phyloP scores from a whole-genome alignment of 805 yeast genomes.

The Metschnikowia lachancei region DNA sequence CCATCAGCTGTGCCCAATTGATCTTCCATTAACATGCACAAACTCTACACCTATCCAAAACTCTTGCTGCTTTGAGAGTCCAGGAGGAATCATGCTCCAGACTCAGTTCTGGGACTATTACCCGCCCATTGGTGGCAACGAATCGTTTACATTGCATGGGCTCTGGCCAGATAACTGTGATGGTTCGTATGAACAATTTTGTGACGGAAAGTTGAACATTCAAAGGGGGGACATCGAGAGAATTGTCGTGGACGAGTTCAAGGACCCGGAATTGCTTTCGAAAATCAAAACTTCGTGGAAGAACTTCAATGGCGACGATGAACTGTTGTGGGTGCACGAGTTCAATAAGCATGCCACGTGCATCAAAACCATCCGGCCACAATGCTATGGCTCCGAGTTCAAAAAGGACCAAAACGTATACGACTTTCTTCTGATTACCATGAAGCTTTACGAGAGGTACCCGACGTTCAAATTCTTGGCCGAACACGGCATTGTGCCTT shows the following conservation, averaged over 20 bases:
- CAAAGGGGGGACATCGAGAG: slow-evolving; percentile 22
- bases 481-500: slow-evolving; percentile 38
- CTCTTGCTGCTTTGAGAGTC: slow-evolving; percentile 42
- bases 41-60: slow-evolving; percentile 51
- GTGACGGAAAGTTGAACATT: slow-evolving; percentile 32
- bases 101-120: slow-evolving; percentile 44
- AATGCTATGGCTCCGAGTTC: slow-evolving; percentile 33
- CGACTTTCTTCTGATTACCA: slow-evolving; percentile 31
- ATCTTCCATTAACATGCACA: slow-evolving; percentile 57
- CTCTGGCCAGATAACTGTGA: slow-evolving; percentile 45
- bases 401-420: slow-evolving; percentile 26
- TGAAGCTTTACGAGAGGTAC: slow-evolving; percentile 32
- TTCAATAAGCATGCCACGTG: slow-evolving; percentile 48
- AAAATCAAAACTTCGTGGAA: slow-evolving; percentile 28
- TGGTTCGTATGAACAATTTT: slow-evolving; percentile 38
- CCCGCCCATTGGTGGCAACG: slow-evolving; percentile 32
- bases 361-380: slow-evolving; percentile 38
- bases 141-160: slow-evolving; percentile 44
- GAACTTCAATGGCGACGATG: slow-evolving; percentile 36
- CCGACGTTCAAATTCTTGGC: slow-evolving; percentile 39
- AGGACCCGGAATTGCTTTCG: slow-evolving; percentile 25
- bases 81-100: slow-evolving; percentile 39
- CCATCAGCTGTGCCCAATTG: slow-evolving; percentile 17
- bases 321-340: slow-evolving; percentile 42
- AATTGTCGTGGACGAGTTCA: slow-evolving; percentile 27